A percentile compares a stretch with the other conserved stretches of the same genome.
phyloP scores from a whole-genome alignment of 2,329 filamentous ascomycete species.

The Gaeumannomyces sp. region DNA sequence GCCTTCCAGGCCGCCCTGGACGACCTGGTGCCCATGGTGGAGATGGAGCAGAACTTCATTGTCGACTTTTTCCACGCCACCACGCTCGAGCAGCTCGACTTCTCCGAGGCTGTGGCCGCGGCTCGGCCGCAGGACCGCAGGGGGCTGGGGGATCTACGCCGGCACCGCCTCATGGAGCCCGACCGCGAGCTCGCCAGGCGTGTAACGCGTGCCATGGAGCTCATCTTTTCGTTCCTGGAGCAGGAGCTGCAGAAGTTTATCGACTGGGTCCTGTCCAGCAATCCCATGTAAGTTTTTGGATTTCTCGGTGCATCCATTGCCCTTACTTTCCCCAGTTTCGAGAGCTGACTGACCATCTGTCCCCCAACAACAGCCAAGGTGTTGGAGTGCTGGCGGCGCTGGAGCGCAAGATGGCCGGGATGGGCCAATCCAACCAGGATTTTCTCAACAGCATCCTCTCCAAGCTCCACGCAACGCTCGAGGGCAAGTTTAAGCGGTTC shows the following conservation, averaged over 20 bases:
- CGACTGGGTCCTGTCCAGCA: slow-evolving; percentile 74
- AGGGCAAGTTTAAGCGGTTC: slow-evolving; percentile 76
- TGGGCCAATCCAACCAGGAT: slow-evolving; percentile 89
- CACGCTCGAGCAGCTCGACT: slow-evolving; percentile 76
- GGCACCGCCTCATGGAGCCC: slow-evolving; percentile 76
- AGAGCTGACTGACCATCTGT: neutral
- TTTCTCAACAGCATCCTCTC: slow-evolving; percentile 74
- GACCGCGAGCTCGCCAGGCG: slow-evolving; percentile 80
- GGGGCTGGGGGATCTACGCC: slow-evolving; percentile 60
- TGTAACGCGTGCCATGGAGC: slow-evolving; percentile 82
- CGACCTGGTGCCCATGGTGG: slow-evolving; percentile 74
- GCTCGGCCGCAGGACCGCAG: slow-evolving; percentile 60
- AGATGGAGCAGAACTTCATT: slow-evolving; percentile 94
- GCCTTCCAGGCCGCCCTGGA: slow-evolving; percentile 75
- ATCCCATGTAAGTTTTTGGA: slow-evolving; percentile 64
- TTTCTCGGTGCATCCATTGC: neutral
- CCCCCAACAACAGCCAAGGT: slow-evolving; percentile 58
- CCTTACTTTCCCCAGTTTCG: neutral
- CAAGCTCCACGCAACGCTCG: slow-evolving; percentile 69
- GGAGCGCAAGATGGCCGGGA: slow-evolving; percentile 70
- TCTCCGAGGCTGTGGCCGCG: slow-evolving; percentile 69
- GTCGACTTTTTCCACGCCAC: slow-evolving; percentile 95
- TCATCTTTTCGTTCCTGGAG: slow-evolving; percentile 77
- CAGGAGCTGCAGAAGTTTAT: slow-evolving; percentile 72
- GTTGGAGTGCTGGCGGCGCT: slow-evolving; percentile 78